Conservation (phyloP, 2,329 filamentous ascomycete species). For the Diaporthe sp. region DNA sequence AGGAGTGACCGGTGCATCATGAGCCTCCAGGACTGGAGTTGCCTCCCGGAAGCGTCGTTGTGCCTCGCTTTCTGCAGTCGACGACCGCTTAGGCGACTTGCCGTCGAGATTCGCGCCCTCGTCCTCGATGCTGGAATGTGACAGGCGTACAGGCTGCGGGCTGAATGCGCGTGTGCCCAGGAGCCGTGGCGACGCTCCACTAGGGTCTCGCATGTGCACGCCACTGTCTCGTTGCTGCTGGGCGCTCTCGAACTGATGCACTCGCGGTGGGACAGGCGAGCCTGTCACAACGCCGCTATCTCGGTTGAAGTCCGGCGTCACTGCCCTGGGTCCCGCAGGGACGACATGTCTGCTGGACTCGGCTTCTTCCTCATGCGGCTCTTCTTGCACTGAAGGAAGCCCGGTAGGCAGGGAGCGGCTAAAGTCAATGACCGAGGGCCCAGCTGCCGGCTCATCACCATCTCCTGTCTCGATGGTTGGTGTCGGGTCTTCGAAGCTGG, state of each 20-base stretch:
- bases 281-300: slow-evolving; percentile 65
- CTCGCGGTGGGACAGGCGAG: slow-evolving; percentile 57
- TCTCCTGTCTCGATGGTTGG: slow-evolving; percentile 41
- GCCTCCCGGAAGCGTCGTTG: slow-evolving; percentile 38
- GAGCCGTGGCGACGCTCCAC: slow-evolving; percentile 50
- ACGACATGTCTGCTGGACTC: slow-evolving; percentile 47
- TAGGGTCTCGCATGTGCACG: slow-evolving; percentile 66
- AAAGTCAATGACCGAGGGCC: slow-evolving; percentile 52
- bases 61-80: slow-evolving; percentile 28
- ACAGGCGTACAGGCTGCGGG: slow-evolving; percentile 39
- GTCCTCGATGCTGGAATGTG: slow-evolving; percentile 37
- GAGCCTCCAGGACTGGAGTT: slow-evolving; percentile 54
- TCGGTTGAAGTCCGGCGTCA: slow-evolving; percentile 57
- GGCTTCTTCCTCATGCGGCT: slow-evolving; percentile 63
- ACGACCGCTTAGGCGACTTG: slow-evolving; percentile 23
- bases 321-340: slow-evolving; percentile 41
- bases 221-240: slow-evolving; percentile 67
- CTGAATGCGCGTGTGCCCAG: slow-evolving; percentile 42
- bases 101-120: slow-evolving; percentile 32
- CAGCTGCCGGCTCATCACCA: slow-evolving; percentile 21
- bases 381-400: slow-evolving; percentile 67
- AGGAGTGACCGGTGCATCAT: slow-evolving; percentile 57
- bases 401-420: slow-evolving; percentile 59
- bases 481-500: slow-evolving; percentile 36
- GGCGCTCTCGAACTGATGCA: slow-evolving; percentile 52